phyloP scores from a whole-genome alignment of 108 stramenopile genomes.

The Cyclotella kingstonii region DNA sequence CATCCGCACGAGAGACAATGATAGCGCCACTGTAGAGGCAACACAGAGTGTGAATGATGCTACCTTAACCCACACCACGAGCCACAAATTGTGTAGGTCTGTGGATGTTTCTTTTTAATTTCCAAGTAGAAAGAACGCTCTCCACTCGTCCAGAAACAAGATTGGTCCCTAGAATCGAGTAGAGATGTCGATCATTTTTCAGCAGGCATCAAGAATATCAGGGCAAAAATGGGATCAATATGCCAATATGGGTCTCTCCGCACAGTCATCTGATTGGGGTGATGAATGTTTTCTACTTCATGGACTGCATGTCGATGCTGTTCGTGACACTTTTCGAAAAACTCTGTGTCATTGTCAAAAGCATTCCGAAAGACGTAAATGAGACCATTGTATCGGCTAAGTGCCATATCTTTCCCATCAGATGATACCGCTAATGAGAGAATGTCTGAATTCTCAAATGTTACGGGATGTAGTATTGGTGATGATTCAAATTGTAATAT shows the following conservation, averaged over 20 bases:
- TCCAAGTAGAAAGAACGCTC: slow-evolving; percentile 75
- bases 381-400: slow-evolving; percentile 46
- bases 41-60: slow-evolving; percentile 53
- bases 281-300: slow-evolving; percentile 16
- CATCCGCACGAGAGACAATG: slow-evolving; percentile 61
- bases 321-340: slow-evolving; percentile 21
- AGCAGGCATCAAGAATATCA: slow-evolving; percentile 39
- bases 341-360: slow-evolving; percentile 42
- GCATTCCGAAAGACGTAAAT: slow-evolving; percentile 57
- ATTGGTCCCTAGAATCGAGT: slow-evolving; percentile 24
- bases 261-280: slow-evolving; percentile 49
- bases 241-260: slow-evolving; percentile 74
- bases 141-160: slow-evolving; percentile 80
- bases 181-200: background rate
- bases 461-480: background rate
- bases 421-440: slow-evolving; percentile 43
- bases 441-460: slow-evolving; percentile 7
- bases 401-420: slow-evolving; percentile 46
- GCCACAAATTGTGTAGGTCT: slow-evolving; percentile 61
- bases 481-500: slow-evolving; percentile 8
- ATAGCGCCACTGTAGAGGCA: slow-evolving; percentile 33
- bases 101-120: slow-evolving; percentile 55
- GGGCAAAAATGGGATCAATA: slow-evolving; percentile 61
- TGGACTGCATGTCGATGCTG: background rate
- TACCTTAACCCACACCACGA: slow-evolving; percentile 59